A percentile compares a stretch with the other conserved stretches of the same genome.
Evolutionary conservation across 345 rosid genomes (phyloP).

Genomic region (Hibiscus mutabilis): DNA sequence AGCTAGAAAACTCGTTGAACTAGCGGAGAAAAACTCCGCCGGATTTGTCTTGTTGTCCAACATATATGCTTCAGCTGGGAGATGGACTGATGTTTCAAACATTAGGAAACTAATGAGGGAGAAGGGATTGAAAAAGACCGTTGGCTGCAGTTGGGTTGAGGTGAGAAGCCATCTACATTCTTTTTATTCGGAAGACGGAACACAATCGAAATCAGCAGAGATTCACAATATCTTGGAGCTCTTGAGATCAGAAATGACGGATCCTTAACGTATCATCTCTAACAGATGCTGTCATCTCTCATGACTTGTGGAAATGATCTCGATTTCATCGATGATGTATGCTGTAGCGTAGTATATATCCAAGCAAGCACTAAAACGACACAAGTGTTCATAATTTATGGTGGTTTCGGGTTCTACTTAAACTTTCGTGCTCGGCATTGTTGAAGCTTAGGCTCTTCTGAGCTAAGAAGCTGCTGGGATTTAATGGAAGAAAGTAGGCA

Average conservation of each 20-base stretch:
- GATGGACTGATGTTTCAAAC: constrained; percentile 42
- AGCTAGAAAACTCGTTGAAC: constrained; percentile 33
- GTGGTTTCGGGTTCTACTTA: no score
- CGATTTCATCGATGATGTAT: neutral
- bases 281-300: neutral
- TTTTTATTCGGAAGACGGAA: constrained; percentile 39
- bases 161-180: constrained; percentile 32
- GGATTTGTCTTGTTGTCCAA: constrained; percentile 47
- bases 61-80: constrained; percentile 51
- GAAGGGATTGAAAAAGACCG: constrained; percentile 44
- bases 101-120: constrained; percentile 45
- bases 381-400: neutral
- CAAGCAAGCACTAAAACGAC: neutral
- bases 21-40: constrained; percentile 29
- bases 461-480: neutral
- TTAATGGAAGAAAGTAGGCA: neutral
- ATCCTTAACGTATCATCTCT: neutral
- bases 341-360: neutral
- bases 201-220: constrained; percentile 28
- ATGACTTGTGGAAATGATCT: neutral
- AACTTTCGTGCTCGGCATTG: neutral
- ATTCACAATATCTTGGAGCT: constrained; percentile 33
- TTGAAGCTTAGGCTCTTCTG: no score
- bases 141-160: constrained; percentile 56
- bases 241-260: constrained; percentile 30